Conservation (phyloP, 2,329 filamentous ascomycete genomes). For the Epichloe brachyelytri region DNA sequence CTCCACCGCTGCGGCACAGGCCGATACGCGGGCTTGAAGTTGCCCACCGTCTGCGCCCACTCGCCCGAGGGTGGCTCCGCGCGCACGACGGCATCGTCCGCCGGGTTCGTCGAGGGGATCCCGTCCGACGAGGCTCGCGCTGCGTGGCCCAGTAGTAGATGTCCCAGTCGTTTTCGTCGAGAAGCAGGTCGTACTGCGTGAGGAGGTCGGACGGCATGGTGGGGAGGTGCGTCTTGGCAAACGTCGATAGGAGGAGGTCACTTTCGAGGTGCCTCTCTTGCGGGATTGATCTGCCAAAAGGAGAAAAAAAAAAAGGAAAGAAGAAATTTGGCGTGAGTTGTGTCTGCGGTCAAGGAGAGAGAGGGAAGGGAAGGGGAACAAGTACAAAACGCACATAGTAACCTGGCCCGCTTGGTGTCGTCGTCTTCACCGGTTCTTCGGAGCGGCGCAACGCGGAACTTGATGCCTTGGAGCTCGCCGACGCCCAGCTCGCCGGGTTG, state of each 20-base stretch:
- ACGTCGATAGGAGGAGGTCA: conserved; percentile 91
- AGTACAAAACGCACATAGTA: conserved; percentile 44
- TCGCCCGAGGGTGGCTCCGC: conserved; percentile 47
- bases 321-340: background rate
- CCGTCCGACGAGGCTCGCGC: conserved; percentile 40
- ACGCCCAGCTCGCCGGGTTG: conserved; percentile 51
- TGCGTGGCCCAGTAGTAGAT: conserved; percentile 99
- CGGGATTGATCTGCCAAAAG: conserved; percentile 69
- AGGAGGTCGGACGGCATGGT: conserved; percentile 64
- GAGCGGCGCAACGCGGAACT: conserved; percentile 83
- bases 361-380: conserved; percentile 1
- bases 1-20: conserved; percentile 81
- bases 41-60: conserved; percentile 93
- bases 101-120: conserved; percentile 28
- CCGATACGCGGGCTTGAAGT: conserved; percentile 85
- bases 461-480: conserved; percentile 76
- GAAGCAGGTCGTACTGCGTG: conserved; percentile 75
- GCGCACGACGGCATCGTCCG: conserved; percentile 17
- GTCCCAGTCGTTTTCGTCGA: conserved; percentile 99
- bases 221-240: conserved; percentile 67
- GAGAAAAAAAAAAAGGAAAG: too few relatives aligned
- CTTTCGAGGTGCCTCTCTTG: conserved; percentile 94
- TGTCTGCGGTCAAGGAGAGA: conserved; percentile 1
- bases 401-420: conserved; percentile 74
- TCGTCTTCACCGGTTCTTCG: conserved; percentile 71